Conservation (phyloP, 129 eudicot genomes). For the Ambrosia trifida region DNA sequence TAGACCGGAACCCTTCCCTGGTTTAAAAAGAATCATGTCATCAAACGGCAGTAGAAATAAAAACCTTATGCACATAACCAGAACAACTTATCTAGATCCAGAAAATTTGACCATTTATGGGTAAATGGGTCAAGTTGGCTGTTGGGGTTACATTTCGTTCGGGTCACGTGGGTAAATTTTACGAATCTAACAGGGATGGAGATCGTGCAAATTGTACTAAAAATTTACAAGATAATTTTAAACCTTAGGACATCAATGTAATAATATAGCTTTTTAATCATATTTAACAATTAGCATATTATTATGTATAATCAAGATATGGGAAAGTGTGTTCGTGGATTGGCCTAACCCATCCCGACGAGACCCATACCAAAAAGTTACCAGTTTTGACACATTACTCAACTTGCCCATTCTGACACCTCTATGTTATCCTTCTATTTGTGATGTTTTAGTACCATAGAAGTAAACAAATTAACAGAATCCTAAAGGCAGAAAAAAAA, state of each 20-base stretch:
- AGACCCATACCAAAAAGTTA: not conserved
- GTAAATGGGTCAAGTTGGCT: not conserved
- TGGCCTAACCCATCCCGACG: not conserved
- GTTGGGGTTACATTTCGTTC: not conserved
- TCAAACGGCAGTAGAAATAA: not conserved
- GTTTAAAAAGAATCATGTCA: conserved; percentile 24
- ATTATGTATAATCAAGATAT: not conserved
- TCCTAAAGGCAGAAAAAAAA: not conserved
- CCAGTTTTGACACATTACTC: not conserved
- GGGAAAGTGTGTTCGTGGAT: not conserved
- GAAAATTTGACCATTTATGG: not conserved
- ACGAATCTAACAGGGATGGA: not conserved
- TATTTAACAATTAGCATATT: not conserved
- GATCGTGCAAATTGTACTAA: not conserved
- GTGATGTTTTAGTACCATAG: conserved; percentile 9
- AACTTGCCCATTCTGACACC: not conserved
- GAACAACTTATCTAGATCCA: not conserved
- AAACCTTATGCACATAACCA: not conserved
- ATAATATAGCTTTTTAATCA: not conserved
- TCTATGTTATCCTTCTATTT: not conserved
- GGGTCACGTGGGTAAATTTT: not conserved
- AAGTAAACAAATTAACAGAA: conserved; percentile 1
- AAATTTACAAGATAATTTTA: not conserved
- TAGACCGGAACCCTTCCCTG: conserved; percentile 93
- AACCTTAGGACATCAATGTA: not conserved